phyloP scores from a whole-genome alignment of 2,329 filamentous ascomycete genomes.

The Pseudogymnoascus sp. region DNA sequence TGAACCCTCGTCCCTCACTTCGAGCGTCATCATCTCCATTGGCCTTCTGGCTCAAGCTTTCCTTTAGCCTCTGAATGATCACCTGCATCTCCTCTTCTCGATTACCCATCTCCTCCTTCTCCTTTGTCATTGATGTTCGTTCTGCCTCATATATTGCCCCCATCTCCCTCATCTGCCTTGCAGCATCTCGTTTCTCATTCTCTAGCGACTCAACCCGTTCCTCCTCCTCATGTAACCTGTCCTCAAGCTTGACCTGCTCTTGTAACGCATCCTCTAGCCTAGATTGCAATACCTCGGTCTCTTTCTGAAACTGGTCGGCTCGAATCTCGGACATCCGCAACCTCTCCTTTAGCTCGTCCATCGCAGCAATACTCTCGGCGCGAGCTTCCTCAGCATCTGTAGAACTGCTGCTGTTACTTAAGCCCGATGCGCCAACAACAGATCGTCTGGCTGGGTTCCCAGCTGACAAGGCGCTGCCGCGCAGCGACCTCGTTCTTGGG shows the following conservation, averaged over 20 bases:
- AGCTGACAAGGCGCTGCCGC: slow-evolving; percentile 5
- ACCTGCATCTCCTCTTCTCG: slow-evolving; percentile 85
- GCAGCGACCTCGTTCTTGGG: slow-evolving; percentile 3
- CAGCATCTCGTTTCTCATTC: slow-evolving; percentile 76
- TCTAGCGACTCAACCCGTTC: slow-evolving; percentile 72
- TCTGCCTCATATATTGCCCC: slow-evolving; percentile 90
- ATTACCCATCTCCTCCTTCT: slow-evolving; percentile 80
- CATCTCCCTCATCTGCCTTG: slow-evolving; percentile 79
- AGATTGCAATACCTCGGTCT: slow-evolving; percentile 74
- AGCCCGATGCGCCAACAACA: slow-evolving; percentile 20
- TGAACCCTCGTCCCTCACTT: slow-evolving; percentile 46
- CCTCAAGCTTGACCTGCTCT: slow-evolving; percentile 81
- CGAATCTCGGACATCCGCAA: slow-evolving; percentile 70
- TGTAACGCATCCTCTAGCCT: slow-evolving; percentile 75
- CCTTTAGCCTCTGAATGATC: slow-evolving; percentile 86
- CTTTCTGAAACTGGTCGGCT: slow-evolving; percentile 74
- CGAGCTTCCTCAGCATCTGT: slow-evolving; percentile 59
- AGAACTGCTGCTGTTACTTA: slow-evolving; percentile 22
- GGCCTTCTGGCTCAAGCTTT: slow-evolving; percentile 68
- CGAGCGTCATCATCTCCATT: slow-evolving; percentile 39
- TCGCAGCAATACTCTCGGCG: slow-evolving; percentile 67
- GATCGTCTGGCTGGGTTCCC: slow-evolving; percentile 5
- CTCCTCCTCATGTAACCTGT: slow-evolving; percentile 77
- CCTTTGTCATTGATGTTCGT: slow-evolving; percentile 75
- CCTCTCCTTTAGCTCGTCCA: slow-evolving; percentile 78